Conservation (phyloP, 2,329 filamentous ascomycete species). For the Phialocephala subalpina region DNA sequence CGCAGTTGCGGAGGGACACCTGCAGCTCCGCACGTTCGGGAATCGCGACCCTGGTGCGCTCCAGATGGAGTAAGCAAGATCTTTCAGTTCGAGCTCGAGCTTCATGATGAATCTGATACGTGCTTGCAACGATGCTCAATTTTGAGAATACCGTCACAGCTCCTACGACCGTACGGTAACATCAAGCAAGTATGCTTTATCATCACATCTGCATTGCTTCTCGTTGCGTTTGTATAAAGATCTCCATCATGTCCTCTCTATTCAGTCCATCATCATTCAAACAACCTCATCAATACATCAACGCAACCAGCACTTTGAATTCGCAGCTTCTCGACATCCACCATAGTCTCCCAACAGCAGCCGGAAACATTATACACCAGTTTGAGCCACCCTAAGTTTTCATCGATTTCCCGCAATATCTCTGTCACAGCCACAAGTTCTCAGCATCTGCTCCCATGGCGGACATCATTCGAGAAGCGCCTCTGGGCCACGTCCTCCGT, state of each 20-base stretch:
- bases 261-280: neutral
- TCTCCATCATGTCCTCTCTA: constrained; percentile 6
- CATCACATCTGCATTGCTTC: constrained; percentile 2
- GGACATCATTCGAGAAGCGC: constrained; percentile 22
- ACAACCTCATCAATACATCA: neutral
- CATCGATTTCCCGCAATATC: neutral
- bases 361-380: neutral
- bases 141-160: neutral
- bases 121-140: neutral
- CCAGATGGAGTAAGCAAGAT: neutral
- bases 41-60: neutral
- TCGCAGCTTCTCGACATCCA: neutral
- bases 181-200: constrained; percentile 3
- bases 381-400: neutral
- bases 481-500: constrained; percentile 15
- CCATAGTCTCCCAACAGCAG: neutral
- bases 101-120: neutral
- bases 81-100: neutral
- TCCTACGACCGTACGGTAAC: neutral
- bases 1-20: neutral
- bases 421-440: neutral
- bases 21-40: neutral
- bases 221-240: constrained; percentile 3
- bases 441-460: constrained; percentile 4
- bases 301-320: neutral